phyloP scores from a whole-genome alignment of 2,329 filamentous ascomycete species.

The Diaporthe nobilis region DNA sequence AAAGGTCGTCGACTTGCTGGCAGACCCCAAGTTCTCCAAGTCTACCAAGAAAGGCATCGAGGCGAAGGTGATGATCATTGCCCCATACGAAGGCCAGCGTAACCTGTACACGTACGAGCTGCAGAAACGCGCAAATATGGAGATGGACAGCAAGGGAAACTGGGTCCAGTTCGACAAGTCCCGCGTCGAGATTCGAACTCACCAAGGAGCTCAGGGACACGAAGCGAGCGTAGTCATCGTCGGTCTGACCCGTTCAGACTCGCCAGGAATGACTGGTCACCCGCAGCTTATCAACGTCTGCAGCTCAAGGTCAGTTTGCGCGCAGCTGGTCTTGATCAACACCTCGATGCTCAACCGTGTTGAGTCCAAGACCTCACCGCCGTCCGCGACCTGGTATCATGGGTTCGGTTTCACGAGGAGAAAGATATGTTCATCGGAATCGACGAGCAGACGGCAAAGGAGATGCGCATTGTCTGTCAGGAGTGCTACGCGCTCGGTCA shows the following conservation, averaged over 20 bases:
- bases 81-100: background rate
- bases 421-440: background rate
- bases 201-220: background rate
- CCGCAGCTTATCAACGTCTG: background rate
- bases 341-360: background rate
- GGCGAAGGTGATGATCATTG: background rate
- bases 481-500: background rate
- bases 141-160: background rate
- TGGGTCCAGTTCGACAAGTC: background rate
- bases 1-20: background rate
- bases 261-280: background rate
- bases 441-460: background rate
- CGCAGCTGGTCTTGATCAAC: background rate
- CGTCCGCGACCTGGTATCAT: background rate
- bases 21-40: background rate
- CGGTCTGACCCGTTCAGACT: background rate
- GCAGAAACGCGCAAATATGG: background rate
- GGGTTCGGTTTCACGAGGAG: background rate
- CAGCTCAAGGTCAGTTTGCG: background rate
- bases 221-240: background rate
- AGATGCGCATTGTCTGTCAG: background rate
- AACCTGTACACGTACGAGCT: background rate
- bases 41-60: background rate
- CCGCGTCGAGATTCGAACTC: background rate
- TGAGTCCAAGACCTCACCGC: too few species aligned